Percentiles rank a stretch among this genome's conserved stretches.
Conservation (phyloP, 2,329 filamentous ascomycete species). For the Akanthomyces dipterigenus region DNA sequence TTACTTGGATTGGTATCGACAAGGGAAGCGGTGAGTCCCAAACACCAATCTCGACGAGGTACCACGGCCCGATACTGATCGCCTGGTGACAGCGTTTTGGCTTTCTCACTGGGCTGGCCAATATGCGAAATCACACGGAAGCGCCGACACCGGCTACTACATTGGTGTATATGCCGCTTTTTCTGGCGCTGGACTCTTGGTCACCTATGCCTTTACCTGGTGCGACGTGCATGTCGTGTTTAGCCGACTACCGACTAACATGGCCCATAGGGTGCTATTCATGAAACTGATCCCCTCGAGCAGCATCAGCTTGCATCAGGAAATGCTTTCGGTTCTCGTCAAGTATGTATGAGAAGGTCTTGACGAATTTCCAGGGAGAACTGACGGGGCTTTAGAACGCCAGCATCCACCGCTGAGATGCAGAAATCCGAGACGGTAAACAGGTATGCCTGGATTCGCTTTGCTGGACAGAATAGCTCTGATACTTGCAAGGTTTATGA, state of each 20-base stretch:
- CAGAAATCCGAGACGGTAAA: background rate
- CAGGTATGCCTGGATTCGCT: background rate
- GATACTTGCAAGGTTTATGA: background rate
- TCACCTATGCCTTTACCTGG: background rate
- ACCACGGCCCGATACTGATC: background rate
- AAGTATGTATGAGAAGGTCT: background rate
- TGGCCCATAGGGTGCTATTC: background rate
- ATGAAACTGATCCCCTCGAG: background rate
- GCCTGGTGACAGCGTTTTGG: background rate
- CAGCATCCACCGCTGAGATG: background rate
- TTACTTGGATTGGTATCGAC: background rate
- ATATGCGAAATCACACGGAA: background rate
- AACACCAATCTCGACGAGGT: background rate
- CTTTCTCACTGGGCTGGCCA: background rate
- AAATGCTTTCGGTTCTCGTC: background rate
- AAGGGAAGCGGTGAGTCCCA: background rate
- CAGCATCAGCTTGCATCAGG: background rate
- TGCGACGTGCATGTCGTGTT: background rate
- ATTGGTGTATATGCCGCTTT: background rate
- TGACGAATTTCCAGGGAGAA: no score
- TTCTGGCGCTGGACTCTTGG: background rate
- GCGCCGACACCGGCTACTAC: background rate
- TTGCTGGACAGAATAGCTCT: background rate
- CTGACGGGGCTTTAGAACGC: background rate
- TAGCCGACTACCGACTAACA: background rate